Percentiles rank a stretch among this genome's conserved stretches.
Evolutionary conservation across 768 basidiomycete species (phyloP).

Genomic region (Rhodotorula paludigena): DNA sequence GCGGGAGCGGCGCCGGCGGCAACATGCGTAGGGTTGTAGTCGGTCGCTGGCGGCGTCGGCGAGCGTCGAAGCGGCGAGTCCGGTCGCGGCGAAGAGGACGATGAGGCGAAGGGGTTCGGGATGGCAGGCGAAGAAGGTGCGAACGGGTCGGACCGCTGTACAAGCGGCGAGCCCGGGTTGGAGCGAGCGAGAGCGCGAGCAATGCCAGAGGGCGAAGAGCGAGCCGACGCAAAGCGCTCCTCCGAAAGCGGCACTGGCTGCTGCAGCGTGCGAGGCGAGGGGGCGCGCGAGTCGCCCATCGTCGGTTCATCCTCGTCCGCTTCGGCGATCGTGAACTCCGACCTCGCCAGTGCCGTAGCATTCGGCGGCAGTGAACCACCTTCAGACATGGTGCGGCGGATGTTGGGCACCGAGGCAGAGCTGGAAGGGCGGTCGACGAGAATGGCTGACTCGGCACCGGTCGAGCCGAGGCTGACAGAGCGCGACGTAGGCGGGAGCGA

Average conservation of each 20-base stretch:
- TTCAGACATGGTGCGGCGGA: constrained; percentile 22
- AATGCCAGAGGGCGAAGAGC: constrained; percentile 9
- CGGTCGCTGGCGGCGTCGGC: constrained; percentile 11
- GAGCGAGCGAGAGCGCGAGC: constrained; percentile 26
- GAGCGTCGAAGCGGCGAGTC: neutral
- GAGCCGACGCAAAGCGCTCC: neutral
- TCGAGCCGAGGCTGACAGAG: neutral
- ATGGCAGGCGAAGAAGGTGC: neutral
- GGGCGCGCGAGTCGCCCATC: constrained; percentile 9
- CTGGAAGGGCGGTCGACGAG: constrained; percentile 19
- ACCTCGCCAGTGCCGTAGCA: neutral
- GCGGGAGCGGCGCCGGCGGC: constrained; percentile 22
- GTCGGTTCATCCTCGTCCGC: constrained; percentile 16
- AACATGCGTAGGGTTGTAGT: constrained; percentile 28
- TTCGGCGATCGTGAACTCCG: constrained; percentile 27
- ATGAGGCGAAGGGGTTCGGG: constrained; percentile 17
- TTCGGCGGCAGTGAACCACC: constrained; percentile 7
- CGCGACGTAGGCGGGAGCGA: neutral
- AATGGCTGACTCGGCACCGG: constrained; percentile 20
- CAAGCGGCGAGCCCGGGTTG: neutral
- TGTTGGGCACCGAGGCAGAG: neutral
- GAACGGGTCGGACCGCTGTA: constrained; percentile 21
- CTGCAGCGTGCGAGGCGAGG: constrained; percentile 12
- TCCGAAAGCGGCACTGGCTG: neutral
- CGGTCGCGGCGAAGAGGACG: neutral